phyloP scores from a whole-genome alignment of 1,284 basidiomycete genomes.

The Porodaedalea pini region DNA sequence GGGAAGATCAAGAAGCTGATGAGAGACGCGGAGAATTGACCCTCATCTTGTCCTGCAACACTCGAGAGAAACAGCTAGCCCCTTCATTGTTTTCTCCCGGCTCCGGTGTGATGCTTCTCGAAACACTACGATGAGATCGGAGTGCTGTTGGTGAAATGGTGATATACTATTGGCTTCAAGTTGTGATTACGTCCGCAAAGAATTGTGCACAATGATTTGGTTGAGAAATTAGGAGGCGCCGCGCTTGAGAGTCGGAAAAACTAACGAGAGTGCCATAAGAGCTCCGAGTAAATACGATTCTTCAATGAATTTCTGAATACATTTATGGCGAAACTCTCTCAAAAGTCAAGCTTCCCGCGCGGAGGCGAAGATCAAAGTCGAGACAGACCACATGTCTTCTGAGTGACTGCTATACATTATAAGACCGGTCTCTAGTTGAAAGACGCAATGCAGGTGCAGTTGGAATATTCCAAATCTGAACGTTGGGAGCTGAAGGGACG shows the following conservation, averaged over 20 bases:
- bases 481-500: too few relatives aligned
- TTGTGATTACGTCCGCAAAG: background rate
- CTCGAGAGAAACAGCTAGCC: background rate
- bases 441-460: too few relatives aligned
- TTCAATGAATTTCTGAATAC: background rate
- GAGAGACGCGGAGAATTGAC: background rate
- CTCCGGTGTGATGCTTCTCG: background rate
- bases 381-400: too few relatives aligned
- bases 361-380: too few relatives aligned
- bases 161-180: too few relatives aligned
- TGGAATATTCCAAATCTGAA: too few relatives aligned
- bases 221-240: background rate
- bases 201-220: background rate
- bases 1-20: background rate
- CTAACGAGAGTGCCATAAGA: background rate
- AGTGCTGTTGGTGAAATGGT: too few relatives aligned
- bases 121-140: background rate
- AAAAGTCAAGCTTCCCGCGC: background rate
- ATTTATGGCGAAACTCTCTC: too few relatives aligned
- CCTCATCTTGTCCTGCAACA: background rate
- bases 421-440: too few relatives aligned
- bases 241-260: background rate
- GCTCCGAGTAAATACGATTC: background rate
- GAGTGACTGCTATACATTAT: too few relatives aligned
- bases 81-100: background rate